Conservation (phyloP, 305 asterid species). For the Ilex paraguariensis region DNA sequence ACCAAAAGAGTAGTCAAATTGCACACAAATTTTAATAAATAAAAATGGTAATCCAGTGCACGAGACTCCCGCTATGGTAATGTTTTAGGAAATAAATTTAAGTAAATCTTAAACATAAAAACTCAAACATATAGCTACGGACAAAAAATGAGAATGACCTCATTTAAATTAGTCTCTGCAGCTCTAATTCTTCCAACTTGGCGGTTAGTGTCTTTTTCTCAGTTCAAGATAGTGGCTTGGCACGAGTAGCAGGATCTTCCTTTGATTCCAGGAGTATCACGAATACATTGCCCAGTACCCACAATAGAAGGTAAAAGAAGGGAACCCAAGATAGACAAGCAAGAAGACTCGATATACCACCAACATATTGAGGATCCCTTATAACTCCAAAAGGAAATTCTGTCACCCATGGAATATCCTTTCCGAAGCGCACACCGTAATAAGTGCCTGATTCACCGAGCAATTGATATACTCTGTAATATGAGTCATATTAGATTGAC, state of each 20-base stretch:
- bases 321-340: constrained; percentile 83
- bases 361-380: constrained; percentile 86
- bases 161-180: too few species aligned
- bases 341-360: constrained; percentile 72
- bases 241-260: constrained; percentile 77
- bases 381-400: constrained; percentile 83
- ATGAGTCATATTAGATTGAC: background rate
- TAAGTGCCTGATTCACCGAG: constrained; percentile 88
- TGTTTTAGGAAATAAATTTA: too few species aligned
- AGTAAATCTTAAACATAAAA: too few species aligned
- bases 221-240: constrained; percentile 48
- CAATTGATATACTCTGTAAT: constrained; percentile 82
- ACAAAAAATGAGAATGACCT: too few species aligned
- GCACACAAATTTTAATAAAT: too few species aligned
- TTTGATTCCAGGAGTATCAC: constrained; percentile 65
- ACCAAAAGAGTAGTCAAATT: too few species aligned
- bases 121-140: too few species aligned
- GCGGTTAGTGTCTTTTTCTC: background rate
- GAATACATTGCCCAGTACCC: constrained; percentile 65
- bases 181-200: constrained; percentile 1
- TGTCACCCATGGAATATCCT: constrained; percentile 77
- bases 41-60: too few species aligned
- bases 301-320: constrained; percentile 43
- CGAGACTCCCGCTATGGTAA: too few species aligned
- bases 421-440: constrained; percentile 90